These are phyloP conservation scores for Chalara sp. DNA, from an alignment of 2,329 filamentous ascomycete species.

Conservation along the genomic window DNA sequence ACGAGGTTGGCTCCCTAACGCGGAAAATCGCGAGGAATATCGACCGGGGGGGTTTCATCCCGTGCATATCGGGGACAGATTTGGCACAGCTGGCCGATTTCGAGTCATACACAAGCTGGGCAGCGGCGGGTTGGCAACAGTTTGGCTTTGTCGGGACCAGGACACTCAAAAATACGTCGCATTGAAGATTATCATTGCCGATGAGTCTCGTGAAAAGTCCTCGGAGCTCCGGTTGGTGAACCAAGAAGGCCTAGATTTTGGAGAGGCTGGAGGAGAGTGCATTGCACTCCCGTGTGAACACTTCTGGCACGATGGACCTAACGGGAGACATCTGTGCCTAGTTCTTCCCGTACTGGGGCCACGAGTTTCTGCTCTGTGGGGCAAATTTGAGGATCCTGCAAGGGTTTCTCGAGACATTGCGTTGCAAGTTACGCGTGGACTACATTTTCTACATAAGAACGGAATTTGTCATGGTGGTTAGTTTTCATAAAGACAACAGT, in stretches of 20 bases:
- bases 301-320: slow-evolving; percentile 7
- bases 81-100: slow-evolving; percentile 11
- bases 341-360: slow-evolving; percentile 9
- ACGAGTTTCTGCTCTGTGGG: slow-evolving; percentile 2
- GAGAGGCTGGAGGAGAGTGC: slow-evolving; percentile 4
- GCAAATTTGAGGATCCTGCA: no score
- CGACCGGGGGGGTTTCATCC: slow-evolving; percentile 17
- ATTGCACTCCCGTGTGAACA: slow-evolving; percentile 5
- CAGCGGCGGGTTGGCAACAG: slow-evolving; percentile 15
- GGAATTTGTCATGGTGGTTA: no score
- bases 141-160: slow-evolving; percentile 18
- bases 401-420: no score
- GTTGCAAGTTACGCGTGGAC: no score
- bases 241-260: slow-evolving; percentile 4
- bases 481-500: no score
- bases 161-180: slow-evolving; percentile 7
- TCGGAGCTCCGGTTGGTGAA: slow-evolving; percentile 5
- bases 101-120: slow-evolving; percentile 20
- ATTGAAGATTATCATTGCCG: slow-evolving; percentile 8
- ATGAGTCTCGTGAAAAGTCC: slow-evolving; percentile 4
- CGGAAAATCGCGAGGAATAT: slow-evolving; percentile 9
- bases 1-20: not conserved
- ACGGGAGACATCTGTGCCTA: slow-evolving; percentile 6
- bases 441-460: no score
- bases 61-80: slow-evolving; percentile 16